Base-by-base conservation (phyloP, 2,329 filamentous ascomycete genomes). In the Neofusicoccum cordaticola region DNA sequence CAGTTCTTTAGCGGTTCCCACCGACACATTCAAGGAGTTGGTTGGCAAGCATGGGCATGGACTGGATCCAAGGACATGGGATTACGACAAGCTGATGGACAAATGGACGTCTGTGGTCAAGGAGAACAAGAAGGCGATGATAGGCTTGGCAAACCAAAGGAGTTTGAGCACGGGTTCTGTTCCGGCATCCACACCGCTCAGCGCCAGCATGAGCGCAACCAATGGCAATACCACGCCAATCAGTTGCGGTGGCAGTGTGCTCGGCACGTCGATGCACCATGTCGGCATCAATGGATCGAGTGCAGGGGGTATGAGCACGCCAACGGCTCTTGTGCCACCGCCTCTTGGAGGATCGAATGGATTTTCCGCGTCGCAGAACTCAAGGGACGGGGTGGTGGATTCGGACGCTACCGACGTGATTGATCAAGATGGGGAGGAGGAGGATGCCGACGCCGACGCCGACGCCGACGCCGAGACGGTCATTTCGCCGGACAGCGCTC, bases 71-170 rank as follows among this genome's bases (percentile, higher is more conserved):
- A 71, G 74, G 60, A 75, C 77, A 58, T 79, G 75, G 76, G 75
- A 78, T 67, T 78, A 77, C 65, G 76, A 78, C 62, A 74, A 73
- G 52, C 66, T 79, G 39, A 72, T 78, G 42, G 77, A 78, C 37
- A 78, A 78, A 68, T 79, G 77, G 74, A 74, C 72, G 61, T 67
- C 65, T 13, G 71, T 75, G 27, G 72, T 78, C 7, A 71, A 76
- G 2, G 76, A 78, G 19, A 73, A 66, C 63, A 72, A 70, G 62
- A 68, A 71, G 15, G 50, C 68, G 0, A 45, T 67, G 6, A 65
- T 65, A 0, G 77, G 77, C 7, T 69, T 79, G 71, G 69, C 71
- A 6, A 74, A 71, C 2, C 77, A 79, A 63, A 73, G 75, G 65
- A 70, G 72, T 44, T 64, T 79, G 22, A 45, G 62, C 22, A 65